A percentile compares a stretch with the other conserved stretches of the same genome.
phyloP scores from a whole-genome alignment of 345 rosid species.

The Kandelia obovata region DNA sequence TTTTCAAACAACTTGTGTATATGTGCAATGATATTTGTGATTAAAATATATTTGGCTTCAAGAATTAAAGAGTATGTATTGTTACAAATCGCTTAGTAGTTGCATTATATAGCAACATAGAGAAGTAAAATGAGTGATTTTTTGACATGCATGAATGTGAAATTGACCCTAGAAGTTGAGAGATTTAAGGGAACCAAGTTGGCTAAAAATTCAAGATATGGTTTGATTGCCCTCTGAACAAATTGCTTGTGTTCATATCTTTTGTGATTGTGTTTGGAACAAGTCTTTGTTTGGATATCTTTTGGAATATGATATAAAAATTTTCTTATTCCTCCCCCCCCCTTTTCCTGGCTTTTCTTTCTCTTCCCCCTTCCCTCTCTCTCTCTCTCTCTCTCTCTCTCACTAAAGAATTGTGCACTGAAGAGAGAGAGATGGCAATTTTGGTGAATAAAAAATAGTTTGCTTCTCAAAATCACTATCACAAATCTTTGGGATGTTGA shows the following conservation, averaged over 20 bases:
- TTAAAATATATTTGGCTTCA: too few species aligned
- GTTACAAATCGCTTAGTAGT: neutral
- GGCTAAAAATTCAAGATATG: slow-evolving; percentile 8
- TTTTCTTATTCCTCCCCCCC: neutral
- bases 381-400: too few species aligned
- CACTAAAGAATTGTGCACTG: too few species aligned
- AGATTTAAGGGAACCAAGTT: neutral
- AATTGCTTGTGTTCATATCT: slow-evolving; percentile 1
- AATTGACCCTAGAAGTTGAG: neutral
- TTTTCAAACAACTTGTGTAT: too few species aligned
- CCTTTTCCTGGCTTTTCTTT: too few species aligned
- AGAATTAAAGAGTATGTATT: neutral
- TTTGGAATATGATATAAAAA: neutral
- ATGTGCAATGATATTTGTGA: too few species aligned
- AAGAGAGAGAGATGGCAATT: neutral
- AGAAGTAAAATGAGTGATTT: neutral
- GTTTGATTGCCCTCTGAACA: slow-evolving; percentile 12
- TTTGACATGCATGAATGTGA: neutral
- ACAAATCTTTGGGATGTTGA: slow-evolving; percentile 63
- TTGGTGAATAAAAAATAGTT: neutral
- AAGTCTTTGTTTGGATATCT: neutral
- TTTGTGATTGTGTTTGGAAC: neutral
- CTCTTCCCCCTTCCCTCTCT: neutral
- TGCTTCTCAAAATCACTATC: slow-evolving; percentile 37
- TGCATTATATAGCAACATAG: neutral